phyloP scores from a whole-genome alignment of 2,329 filamentous ascomycete genomes.

The Nigrograna mackinnonii region DNA sequence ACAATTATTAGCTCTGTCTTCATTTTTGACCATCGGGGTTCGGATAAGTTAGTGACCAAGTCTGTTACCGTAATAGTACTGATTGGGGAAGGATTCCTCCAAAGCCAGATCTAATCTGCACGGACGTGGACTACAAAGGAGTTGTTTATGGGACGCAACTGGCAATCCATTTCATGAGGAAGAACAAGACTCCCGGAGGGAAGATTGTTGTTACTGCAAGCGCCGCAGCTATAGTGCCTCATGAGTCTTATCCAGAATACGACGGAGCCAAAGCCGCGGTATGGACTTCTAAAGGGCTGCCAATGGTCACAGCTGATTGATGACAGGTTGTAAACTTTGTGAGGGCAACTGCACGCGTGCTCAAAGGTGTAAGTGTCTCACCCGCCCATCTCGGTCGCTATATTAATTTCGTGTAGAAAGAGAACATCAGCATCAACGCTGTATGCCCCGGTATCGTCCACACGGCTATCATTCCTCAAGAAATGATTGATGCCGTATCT shows the following conservation, averaged over 20 bases:
- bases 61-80: constrained; percentile 1
- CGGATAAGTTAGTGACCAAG: constrained; percentile 17
- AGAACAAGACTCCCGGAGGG: constrained; percentile 50
- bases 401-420: constrained; percentile 36
- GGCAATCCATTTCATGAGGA: constrained; percentile 58
- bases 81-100: constrained; percentile 42
- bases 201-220: constrained; percentile 51
- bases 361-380: constrained; percentile 18
- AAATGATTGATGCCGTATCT: constrained; percentile 30
- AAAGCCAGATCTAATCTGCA: constrained; percentile 49
- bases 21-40: constrained; percentile 41
- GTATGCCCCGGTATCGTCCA: constrained; percentile 54
- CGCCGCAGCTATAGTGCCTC: constrained; percentile 49
- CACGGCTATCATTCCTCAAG: constrained; percentile 39
- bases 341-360: constrained; percentile 20
- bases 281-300: neutral
- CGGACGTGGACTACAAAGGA: constrained; percentile 57
- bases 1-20: constrained; percentile 46
- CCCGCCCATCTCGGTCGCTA: neutral
- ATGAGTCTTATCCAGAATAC: constrained; percentile 53
- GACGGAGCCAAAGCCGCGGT: constrained; percentile 55
- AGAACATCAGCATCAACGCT: constrained; percentile 54
- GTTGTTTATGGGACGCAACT: constrained; percentile 55
- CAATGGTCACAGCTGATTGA: neutral
- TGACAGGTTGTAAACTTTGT: constrained; percentile 24